Evolutionary conservation across 345 rosid genomes (phyloP).

Genomic region (Toxicodendron radicans): DNA sequence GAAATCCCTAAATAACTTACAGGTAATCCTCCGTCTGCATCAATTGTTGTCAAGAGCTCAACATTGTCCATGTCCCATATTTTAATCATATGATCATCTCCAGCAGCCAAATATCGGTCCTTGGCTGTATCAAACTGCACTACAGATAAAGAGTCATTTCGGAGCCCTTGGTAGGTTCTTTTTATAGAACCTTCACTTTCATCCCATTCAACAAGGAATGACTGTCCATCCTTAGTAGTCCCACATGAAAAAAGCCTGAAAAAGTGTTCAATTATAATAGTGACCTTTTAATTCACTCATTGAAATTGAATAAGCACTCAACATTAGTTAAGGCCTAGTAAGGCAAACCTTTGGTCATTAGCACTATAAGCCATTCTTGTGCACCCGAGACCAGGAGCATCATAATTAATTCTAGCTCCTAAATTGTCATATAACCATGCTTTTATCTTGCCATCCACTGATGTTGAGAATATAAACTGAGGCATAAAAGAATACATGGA

Average conservation of each 20-base stretch:
- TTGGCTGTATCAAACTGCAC: constrained; percentile 33
- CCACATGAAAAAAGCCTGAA: constrained; percentile 41
- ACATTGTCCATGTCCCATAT: constrained; percentile 40
- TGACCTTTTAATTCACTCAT: background rate
- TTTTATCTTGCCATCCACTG: constrained; percentile 45
- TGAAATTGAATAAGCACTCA: constrained; percentile 6
- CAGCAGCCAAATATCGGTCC: constrained; percentile 39
- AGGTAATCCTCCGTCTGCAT: constrained; percentile 41
- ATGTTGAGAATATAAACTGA: constrained; percentile 48
- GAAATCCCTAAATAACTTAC: constrained; percentile 29
- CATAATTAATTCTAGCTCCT: constrained; percentile 34
- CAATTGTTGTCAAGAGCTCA: constrained; percentile 32
- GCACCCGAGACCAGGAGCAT: constrained; percentile 38
- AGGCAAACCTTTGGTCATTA: constrained; percentile 25
- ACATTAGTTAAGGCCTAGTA: constrained; percentile 2
- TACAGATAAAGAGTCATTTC: constrained; percentile 19
- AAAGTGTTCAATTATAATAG: constrained; percentile 1
- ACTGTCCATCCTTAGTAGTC: constrained; percentile 35
- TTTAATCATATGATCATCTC: constrained; percentile 38
- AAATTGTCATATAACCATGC: constrained; percentile 38
- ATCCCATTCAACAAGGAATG: constrained; percentile 49
- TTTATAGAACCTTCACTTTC: constrained; percentile 32
- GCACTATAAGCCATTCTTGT: constrained; percentile 39
- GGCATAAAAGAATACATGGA: constrained; percentile 6
- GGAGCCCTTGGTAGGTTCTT: constrained; percentile 39